Base-by-base conservation (phyloP, 1,284 basidiomycete species). In the Moesziomyces sp. region DNA sequence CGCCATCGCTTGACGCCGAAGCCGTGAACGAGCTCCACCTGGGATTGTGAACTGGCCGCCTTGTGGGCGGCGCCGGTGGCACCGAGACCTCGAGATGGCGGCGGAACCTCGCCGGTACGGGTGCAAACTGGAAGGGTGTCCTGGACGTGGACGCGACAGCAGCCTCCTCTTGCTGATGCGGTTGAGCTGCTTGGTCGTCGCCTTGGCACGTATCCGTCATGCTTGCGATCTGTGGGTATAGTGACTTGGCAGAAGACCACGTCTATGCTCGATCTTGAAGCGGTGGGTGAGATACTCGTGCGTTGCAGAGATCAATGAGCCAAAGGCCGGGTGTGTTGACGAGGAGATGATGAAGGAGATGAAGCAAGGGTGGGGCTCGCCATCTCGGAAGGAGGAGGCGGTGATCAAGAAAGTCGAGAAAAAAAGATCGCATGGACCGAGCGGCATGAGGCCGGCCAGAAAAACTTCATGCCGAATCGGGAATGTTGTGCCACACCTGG, bases 61-160 rank as follows among this genome's bases (percentile, higher is more conserved):
- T 40, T 46, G 34, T 24, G 35, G 16, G 38, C 21, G 46, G 18
- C 18, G 46, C 26, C 19, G 48, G 24, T 14, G 23, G 18, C 5
- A 40, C 38, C 3, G 38, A 40, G 16, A 40, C 38, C 38, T 40
- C 16, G 38, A 40, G 38, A 40, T 40, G 38, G 38, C 56, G 51
- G 26, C 55, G 48, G 47, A 54, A 58, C 23, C 62, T 58, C 23
- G 45, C 56, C 11, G 62, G 62, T 9, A 58, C 56, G 6, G 56
- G 62, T 28, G 62, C 56, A 23, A 59, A 59, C 21, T 53, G 46
- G 43, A 64, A 58, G 11, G 55, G 50, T 14, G 50, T 40, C 21
- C 50, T 47, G 11, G 54, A 52, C 2, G 54, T 38, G 0, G 54
- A 52, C 26, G 61, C n/a, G 18, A 24, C 16, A 10, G 23, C 48